Conservation (phyloP, 768 basidiomycete genomes). For the Phylloporus rhodoxanthus region DNA sequence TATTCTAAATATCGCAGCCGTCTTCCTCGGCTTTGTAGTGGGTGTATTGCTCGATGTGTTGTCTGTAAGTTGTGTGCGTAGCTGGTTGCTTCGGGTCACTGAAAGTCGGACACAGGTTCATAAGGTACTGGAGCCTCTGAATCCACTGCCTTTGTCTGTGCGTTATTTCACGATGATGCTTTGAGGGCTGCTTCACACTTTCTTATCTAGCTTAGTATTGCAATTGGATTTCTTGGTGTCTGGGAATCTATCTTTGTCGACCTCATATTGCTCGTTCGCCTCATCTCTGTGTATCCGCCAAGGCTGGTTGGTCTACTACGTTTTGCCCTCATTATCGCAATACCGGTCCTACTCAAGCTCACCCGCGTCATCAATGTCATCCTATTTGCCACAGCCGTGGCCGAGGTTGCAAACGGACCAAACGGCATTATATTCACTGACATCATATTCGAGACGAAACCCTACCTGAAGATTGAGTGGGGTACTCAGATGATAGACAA, state of each 20-base stretch:
- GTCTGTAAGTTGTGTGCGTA: constrained; percentile 3
- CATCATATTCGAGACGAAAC: constrained; percentile 8
- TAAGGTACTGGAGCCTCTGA: constrained; percentile 16
- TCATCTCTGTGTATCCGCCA: constrained; percentile 20
- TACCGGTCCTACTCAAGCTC: constrained; percentile 22
- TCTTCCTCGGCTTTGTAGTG: constrained; percentile 10
- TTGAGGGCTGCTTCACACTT: background rate
- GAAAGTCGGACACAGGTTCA: constrained; percentile 16
- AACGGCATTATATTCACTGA: background rate
- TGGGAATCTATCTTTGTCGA: constrained; percentile 24
- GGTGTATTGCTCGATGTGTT: constrained; percentile 10
- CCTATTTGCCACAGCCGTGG: constrained; percentile 16
- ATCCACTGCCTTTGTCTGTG: constrained; percentile 7
- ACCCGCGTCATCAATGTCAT: constrained; percentile 17
- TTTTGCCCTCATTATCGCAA: constrained; percentile 10
- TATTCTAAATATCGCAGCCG: constrained; percentile 13
- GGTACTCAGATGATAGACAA: constrained; percentile 28
- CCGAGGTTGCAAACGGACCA: constrained; percentile 9
- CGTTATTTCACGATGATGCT: background rate
- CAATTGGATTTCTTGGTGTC: constrained; percentile 18
- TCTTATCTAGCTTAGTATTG: constrained; percentile 11
- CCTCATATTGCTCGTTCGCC: constrained; percentile 20
- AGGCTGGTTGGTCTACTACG: background rate
- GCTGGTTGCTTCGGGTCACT: background rate
- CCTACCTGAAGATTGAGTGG: constrained; percentile 30